Percentiles rank a stretch among this genome's conserved stretches.
Conservation (phyloP, 1,284 basidiomycete species). For the Kwoniella shivajii region DNA sequence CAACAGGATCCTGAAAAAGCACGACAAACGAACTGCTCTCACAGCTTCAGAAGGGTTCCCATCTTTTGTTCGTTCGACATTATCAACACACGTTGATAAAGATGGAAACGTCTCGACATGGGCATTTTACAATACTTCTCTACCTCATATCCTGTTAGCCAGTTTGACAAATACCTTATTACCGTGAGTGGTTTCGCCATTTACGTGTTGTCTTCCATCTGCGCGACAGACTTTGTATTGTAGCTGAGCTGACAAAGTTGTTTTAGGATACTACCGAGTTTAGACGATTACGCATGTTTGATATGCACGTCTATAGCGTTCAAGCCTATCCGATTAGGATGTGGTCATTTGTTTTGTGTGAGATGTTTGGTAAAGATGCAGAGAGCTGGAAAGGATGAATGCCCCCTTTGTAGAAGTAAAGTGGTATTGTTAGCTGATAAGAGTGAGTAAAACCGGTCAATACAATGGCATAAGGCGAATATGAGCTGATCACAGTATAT, state of each 20-base stretch:
- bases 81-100: conserved; percentile 39
- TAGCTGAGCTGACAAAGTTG: conserved; percentile 34
- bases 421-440: conserved; percentile 75
- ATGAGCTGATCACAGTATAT: background rate
- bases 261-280: conserved; percentile 51
- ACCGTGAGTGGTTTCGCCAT: conserved; percentile 56
- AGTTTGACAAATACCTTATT: conserved; percentile 81
- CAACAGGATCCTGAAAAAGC: conserved; percentile 82
- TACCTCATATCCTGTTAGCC: conserved; percentile 80
- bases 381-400: conserved; percentile 73
- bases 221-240: too few relatives aligned
- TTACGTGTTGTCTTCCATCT: too few relatives aligned
- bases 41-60: conserved; percentile 57
- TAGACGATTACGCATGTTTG: conserved; percentile 68
- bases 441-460: conserved; percentile 58
- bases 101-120: conserved; percentile 51
- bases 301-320: conserved; percentile 84
- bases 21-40: conserved; percentile 73
- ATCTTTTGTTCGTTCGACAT: conserved; percentile 49
- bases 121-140: conserved; percentile 59
- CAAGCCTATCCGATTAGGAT: conserved; percentile 81
- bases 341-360: conserved; percentile 90
- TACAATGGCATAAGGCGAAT: background rate
- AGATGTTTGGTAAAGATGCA: conserved; percentile 93
- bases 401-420: conserved; percentile 81